Evolutionary conservation across 2,329 filamentous ascomycete species (phyloP), one percentile per base, ranked within the genome.

Genomic region (Cordyceps pruinosa): DNA sequence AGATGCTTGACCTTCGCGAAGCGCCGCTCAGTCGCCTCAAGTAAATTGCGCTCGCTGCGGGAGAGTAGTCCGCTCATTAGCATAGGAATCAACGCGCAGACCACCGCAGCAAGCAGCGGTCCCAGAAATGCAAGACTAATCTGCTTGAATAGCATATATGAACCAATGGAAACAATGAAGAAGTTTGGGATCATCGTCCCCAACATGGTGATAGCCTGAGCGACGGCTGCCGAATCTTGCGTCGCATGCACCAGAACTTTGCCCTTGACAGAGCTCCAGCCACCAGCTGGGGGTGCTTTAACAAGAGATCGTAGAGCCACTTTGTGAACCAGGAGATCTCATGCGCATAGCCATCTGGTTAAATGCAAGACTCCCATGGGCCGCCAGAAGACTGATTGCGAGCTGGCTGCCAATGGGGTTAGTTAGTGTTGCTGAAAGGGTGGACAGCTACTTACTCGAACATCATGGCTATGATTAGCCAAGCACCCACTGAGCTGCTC

Each of bases 101-200:
- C 37, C 8, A 42, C 25, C 5, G 37, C 35, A 15, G 49, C 49
- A 35, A 52, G 25, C 7, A 52, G 21, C 8, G 49, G 35, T 2
- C 49, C 49, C 2, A 52, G 30, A n/a, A 52, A 52, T 2, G 50
- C 50, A 39, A 53, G 39, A 21, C 45, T 21, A 10, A 53, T 53
- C 17, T 23, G 15, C n/a, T 25, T 53, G 19, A 53, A 53, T 5
- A 53, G 21, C 9, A 45, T 19, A 1, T 39, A 53, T 6, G 50
- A 53, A 12, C 50, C 50, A 4, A 53, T 23, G 4, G 25, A 26
- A 1, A 53, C 26, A 2, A 53, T 17, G 13, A 53, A 2, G 4
- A 53, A 7, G 39, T 53, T 53, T 10, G 50, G 50, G 6, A 44
- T 25, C 23, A 53, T 53, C 26, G 45, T 53, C n/a, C 50, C 50